Evolutionary conservation across 2,329 filamentous ascomycete species (phyloP), one percentile per base, ranked within the genome.

Genomic region (Diaporthe eres): DNA sequence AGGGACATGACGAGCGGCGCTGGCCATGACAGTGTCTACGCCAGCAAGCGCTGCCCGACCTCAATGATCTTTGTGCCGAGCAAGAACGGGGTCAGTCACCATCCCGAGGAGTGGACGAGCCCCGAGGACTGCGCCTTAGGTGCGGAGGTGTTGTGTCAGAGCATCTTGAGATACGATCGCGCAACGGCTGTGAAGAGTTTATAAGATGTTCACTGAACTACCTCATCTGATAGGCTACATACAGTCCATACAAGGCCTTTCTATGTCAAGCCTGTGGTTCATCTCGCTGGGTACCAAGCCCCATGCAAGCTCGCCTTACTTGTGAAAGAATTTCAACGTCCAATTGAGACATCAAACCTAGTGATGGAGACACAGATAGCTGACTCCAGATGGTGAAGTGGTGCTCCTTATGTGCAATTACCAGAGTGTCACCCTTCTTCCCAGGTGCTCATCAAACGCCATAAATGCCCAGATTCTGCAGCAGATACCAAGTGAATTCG

Each of bases 41-140:
- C 91, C 8, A 91, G 88, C 60, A 87, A 88, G 77, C 85, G 86
- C 51, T 90, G 89, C 60, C 92, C 91, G 22, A 92, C 91, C 2
- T 89, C 89, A 58, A 93, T 93, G 91, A 91, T 93, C 39, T 93
- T 93, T 78, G 89, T 92, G 25, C 91, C 91, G 6, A 92, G 90
- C 77, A 88, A 86, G 80, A 88, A 92, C 78, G 92, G 92, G 1
- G 83, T 93, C 28, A 92, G 90, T 79, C 92, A 93, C 80, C 89
- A 92, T 79, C 91, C 92, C 2, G 86, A 89, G 60, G 92, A 93
- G 80, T 93, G 90, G 79, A 90, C 89, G 51, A 88, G 87, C 57
- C 86, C 87, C 0, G 90, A 91, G 63, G 90, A 93, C 80, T 93
- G 90, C 79, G 86, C 87, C 5, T 85, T 88, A 60, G 90, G 90